Conservation (phyloP, 1,284 basidiomycete genomes). For the Phellopilus nigrolimitatus region DNA sequence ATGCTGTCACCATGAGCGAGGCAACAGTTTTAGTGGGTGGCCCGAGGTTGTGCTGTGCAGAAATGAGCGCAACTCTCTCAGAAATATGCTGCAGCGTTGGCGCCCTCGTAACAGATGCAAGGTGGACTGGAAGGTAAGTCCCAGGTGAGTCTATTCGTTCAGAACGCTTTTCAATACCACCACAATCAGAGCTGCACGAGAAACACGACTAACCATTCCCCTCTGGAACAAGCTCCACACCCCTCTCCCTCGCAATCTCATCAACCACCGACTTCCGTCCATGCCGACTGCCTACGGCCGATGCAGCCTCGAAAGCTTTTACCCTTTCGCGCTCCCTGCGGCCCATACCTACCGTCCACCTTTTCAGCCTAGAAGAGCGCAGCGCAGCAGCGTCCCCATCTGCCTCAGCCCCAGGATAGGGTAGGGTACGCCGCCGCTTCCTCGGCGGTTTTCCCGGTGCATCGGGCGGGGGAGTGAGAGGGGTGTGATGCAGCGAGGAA, state of each 20-base stretch:
- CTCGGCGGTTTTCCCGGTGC: slow-evolving; percentile 53
- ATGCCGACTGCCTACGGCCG: slow-evolving; percentile 33
- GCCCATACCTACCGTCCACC: slow-evolving; percentile 68
- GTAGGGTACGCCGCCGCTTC: slow-evolving; percentile 66
- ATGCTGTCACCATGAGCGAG: slow-evolving; percentile 67
- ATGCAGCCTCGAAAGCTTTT: slow-evolving; percentile 40
- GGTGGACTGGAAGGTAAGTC: slow-evolving; percentile 60
- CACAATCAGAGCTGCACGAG: neutral
- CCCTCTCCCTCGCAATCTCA: slow-evolving; percentile 68
- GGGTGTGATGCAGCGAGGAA: slow-evolving; percentile 63
- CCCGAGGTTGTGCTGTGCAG: slow-evolving; percentile 65
- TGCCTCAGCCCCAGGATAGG: no score
- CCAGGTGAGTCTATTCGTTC: slow-evolving; percentile 56
- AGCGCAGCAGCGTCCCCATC: slow-evolving; percentile 46
- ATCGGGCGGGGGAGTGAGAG: slow-evolving; percentile 56
- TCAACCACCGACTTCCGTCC: slow-evolving; percentile 45
- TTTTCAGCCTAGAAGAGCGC: slow-evolving; percentile 62
- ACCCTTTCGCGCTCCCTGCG: slow-evolving; percentile 69
- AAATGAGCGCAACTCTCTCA: slow-evolving; percentile 74
- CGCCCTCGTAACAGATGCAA: slow-evolving; percentile 63
- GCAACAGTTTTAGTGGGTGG: slow-evolving; percentile 58
- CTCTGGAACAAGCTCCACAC: slow-evolving; percentile 56
- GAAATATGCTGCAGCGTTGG: slow-evolving; percentile 73
- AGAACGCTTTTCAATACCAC: slow-evolving; percentile 9
- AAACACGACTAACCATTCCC: slow-evolving; percentile 46